phyloP scores from a whole-genome alignment of 169 alveolate species.

The Plasmodium coatneyi region DNA sequence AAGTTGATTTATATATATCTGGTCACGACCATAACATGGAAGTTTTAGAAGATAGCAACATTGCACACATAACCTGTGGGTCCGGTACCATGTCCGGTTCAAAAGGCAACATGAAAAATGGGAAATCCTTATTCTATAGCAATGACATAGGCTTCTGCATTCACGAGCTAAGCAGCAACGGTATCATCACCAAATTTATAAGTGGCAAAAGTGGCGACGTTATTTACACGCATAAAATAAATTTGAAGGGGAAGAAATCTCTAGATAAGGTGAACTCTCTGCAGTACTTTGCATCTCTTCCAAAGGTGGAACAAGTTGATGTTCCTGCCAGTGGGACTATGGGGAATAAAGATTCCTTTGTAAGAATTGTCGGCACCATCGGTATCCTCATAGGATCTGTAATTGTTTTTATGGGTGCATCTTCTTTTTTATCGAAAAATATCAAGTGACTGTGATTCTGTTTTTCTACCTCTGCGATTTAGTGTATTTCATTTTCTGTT shows the following conservation, averaged over 20 bases:
- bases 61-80: slow-evolving; percentile 86
- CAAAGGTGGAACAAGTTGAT: slow-evolving; percentile 83
- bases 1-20: slow-evolving; percentile 91
- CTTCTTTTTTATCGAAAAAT: slow-evolving; percentile 47
- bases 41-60: slow-evolving; percentile 76
- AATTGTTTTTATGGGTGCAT: slow-evolving; percentile 42
- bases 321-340: slow-evolving; percentile 84
- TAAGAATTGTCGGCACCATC: slow-evolving; percentile 87
- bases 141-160: slow-evolving; percentile 88
- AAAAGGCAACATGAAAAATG: slow-evolving; percentile 74
- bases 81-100: slow-evolving; percentile 84
- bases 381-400: slow-evolving; percentile 85
- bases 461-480: not conserved
- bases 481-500: not conserved
- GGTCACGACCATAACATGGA: slow-evolving; percentile 92
- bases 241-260: slow-evolving; percentile 79
- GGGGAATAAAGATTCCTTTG: slow-evolving; percentile 87
- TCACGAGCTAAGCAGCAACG: slow-evolving; percentile 86
- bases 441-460: slow-evolving; percentile 21
- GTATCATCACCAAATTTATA: slow-evolving; percentile 85
- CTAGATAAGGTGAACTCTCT: slow-evolving; percentile 78
- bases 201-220: slow-evolving; percentile 85
- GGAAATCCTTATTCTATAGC: slow-evolving; percentile 82
- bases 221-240: slow-evolving; percentile 82
- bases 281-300: slow-evolving; percentile 81